Conservation (phyloP, 2,329 filamentous ascomycete genomes). For the Lomentospora prolificans region DNA sequence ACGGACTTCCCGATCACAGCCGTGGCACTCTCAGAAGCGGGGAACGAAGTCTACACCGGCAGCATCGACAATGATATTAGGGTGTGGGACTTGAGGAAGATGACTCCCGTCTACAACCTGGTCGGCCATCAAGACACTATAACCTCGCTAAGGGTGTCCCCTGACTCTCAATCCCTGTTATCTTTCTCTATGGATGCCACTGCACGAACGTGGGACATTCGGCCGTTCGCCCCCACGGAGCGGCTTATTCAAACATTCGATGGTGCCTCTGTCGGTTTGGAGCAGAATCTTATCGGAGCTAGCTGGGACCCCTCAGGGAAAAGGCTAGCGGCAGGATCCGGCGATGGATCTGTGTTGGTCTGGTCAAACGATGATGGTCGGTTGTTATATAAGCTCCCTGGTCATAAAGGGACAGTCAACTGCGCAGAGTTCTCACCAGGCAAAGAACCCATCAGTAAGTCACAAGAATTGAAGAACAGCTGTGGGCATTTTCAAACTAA, state of each 20-base stretch:
- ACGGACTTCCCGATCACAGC: constrained; percentile 90
- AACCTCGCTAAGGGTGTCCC: constrained; percentile 82
- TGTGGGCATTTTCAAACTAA: background rate
- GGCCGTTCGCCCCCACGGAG: constrained; percentile 85
- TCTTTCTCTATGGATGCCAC: constrained; percentile 94
- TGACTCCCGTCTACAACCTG: constrained; percentile 78
- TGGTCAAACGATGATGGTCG: constrained; percentile 89
- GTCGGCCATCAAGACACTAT: constrained; percentile 85
- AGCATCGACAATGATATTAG: constrained; percentile 97
- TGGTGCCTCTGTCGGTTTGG: constrained; percentile 75
- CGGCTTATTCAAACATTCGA: constrained; percentile 82
- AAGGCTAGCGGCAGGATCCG: constrained; percentile 79
- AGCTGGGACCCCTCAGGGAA: constrained; percentile 85
- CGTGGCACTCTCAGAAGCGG: constrained; percentile 82
- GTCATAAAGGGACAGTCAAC: constrained; percentile 91
- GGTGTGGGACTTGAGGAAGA: constrained; percentile 93
- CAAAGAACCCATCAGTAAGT: constrained; percentile 80
- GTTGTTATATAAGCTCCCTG: constrained; percentile 86
- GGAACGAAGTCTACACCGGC: constrained; percentile 89
- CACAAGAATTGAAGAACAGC: background rate
- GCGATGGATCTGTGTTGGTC: constrained; percentile 81
- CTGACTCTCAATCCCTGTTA: constrained; percentile 79
- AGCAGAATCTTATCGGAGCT: constrained; percentile 83
- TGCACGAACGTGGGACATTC: constrained; percentile 89
- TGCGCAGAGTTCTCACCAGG: constrained; percentile 83